These are phyloP conservation scores for Boletus fagicola DNA, from an alignment of 768 basidiomycete species.

Conservation along the genomic window DNA sequence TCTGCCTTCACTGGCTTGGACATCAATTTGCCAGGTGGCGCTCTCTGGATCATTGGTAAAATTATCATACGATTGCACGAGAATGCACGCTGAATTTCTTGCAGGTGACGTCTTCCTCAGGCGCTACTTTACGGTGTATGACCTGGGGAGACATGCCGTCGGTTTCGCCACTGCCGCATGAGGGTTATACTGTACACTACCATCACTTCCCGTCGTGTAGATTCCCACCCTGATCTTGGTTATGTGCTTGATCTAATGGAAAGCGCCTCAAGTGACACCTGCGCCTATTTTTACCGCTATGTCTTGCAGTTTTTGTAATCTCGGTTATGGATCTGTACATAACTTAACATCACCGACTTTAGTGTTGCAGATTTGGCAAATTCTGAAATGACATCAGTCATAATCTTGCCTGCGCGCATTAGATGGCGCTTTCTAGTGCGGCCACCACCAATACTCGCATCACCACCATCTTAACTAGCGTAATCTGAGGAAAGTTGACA, in stretches of 20 bases:
- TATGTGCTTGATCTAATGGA: conserved; percentile 16
- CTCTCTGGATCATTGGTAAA: conserved; percentile 89
- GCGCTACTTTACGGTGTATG: conserved; percentile 90
- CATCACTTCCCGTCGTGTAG: neutral
- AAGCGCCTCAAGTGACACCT: neutral
- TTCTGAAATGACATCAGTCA: neutral
- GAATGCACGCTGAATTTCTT: conserved; percentile 7
- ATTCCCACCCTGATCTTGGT: neutral
- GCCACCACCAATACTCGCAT: neutral
- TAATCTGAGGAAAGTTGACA: neutral
- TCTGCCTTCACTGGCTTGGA: conserved; percentile 92
- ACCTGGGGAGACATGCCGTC: conserved; percentile 72
- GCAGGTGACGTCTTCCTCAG: conserved; percentile 88
- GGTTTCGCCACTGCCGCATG: conserved; percentile 67
- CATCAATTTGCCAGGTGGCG: conserved; percentile 74
- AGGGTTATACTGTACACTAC: conserved; percentile 8
- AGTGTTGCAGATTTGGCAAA: neutral
- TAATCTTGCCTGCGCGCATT: too few relatives aligned
- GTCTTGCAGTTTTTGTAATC: neutral
- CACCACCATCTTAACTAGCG: neutral
- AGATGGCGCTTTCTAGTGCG: neutral
- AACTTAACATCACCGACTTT: neutral
- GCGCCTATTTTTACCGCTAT: neutral
- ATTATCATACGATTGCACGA: neutral
- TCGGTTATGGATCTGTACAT: neutral